Evolutionary conservation across 169 alveolate genomes (phyloP), one percentile per base, ranked within the genome.

Genomic region (Cryptosporidium andersoni): DNA sequence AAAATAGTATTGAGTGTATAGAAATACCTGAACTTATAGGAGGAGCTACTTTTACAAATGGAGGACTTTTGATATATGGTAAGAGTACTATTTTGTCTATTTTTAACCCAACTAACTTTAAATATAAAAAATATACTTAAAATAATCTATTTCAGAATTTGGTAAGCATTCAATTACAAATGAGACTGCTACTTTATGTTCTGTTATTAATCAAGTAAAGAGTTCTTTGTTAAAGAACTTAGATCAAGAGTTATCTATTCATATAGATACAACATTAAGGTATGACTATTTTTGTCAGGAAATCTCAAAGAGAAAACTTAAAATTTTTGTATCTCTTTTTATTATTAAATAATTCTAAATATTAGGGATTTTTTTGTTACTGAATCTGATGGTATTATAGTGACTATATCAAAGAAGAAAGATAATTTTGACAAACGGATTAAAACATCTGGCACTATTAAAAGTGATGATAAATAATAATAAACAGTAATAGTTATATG

Each of bases 21-120:
- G 43, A 74, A 47, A 37, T 48, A 34, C 64, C 66, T 1, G 85
- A 63, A 45, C 60, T 74, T 39, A 25, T 74, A n/a, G 85, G 85
- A 56, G 34, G 55, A 60, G 85, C 74, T 40, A 43, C 85, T 16
- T 74, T 74, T 58, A 58, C 85, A 43, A 74, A 74, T n/a, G 43
- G 74, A 14, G 85, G 85, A 40, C 67, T 74, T 16, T 48, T 60
- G 34, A 74, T 74, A 25, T 58, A 74, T 14, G 85, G 85, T 74
- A 74, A 34, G 51, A 45, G 42, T 9, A 42, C 8, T 14, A 1
- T 2, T 5, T 9, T 7, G 1, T 6, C 42, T 2, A 25, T 7
- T 12, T 64, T 0, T 11, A 9, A 8, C 12, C 37, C 11, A 37
- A 40, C 2, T 37, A 8, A 9, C 11, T 3, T 6, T 1, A 40